phyloP scores from a whole-genome alignment of 2,329 filamentous ascomycete species.

The Scytalidium lignicola region DNA sequence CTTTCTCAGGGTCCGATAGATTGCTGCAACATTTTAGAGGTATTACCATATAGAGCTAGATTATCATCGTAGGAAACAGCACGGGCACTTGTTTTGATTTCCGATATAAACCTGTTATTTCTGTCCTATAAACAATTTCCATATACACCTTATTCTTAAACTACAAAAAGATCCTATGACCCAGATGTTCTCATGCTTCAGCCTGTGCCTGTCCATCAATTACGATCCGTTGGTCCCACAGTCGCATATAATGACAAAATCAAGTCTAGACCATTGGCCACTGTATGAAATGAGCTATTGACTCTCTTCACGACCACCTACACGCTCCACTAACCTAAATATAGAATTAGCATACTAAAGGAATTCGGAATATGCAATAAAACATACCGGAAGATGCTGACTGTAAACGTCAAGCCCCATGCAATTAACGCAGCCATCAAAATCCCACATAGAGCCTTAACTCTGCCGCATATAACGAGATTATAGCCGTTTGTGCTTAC shows the following conservation, averaged over 20 bases:
- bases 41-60: too few species aligned
- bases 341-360: slow-evolving; percentile 22
- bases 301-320: slow-evolving; percentile 48
- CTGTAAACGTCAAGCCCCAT: slow-evolving; percentile 87
- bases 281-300: not conserved
- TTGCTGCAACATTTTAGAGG: too few species aligned
- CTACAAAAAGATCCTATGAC: too few species aligned
- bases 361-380: not conserved
- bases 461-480: slow-evolving; percentile 51
- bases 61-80: too few species aligned
- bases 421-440: slow-evolving; percentile 76
- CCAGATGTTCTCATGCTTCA: too few species aligned
- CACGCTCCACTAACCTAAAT: slow-evolving; percentile 49
- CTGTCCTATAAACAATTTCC: too few species aligned
- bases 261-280: not conserved
- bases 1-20: too few species aligned
- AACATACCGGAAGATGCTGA: slow-evolving; percentile 68
- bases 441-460: slow-evolving; percentile 70
- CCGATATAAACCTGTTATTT: too few species aligned
- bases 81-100: too few species aligned
- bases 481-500: slow-evolving; percentile 31
- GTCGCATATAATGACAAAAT: not conserved
- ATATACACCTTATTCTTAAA: too few species aligned
- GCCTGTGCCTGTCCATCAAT: too few species aligned
- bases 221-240: too few species aligned